phyloP scores from a whole-genome alignment of 345 rosid genomes.

The Balakata baccata region DNA sequence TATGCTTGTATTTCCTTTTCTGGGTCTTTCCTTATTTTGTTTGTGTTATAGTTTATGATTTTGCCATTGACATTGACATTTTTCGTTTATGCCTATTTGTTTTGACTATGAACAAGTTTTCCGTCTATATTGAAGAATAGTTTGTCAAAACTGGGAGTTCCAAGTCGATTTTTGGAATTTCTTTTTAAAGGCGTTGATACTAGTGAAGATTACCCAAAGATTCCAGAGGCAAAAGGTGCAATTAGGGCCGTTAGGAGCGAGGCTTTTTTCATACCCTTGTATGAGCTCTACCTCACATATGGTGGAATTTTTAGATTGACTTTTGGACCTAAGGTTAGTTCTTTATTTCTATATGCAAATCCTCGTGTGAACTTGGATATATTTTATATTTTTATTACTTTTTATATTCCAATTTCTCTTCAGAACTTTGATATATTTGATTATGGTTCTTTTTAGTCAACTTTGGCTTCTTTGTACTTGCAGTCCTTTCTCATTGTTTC shows the following conservation, averaged over 20 bases:
- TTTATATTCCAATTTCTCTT: too few relatives aligned
- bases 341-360: background rate
- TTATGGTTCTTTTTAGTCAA: constrained; percentile 1
- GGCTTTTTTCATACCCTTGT: constrained; percentile 87
- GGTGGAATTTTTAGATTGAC: constrained; percentile 91
- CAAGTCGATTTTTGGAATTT: constrained; percentile 46
- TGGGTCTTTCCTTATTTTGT: background rate
- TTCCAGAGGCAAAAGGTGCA: constrained; percentile 83
- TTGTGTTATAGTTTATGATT: background rate
- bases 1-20: constrained; percentile 16
- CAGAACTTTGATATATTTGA: background rate
- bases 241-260: constrained; percentile 64
- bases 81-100: background rate
- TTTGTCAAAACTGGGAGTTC: constrained; percentile 68
- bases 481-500: constrained; percentile 93
- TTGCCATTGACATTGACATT: background rate
- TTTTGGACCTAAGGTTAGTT: constrained; percentile 91
- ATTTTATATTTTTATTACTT: too few relatives aligned
- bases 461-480: constrained; percentile 23
- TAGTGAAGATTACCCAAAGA: constrained; percentile 46
- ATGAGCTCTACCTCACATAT: constrained; percentile 84
- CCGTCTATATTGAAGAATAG: constrained; percentile 57
- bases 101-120: constrained; percentile 40
- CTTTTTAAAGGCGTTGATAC: constrained; percentile 55
- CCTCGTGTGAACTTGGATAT: background rate